Evolutionary conservation across 169 alveolate genomes (phyloP).

Genomic region (Theileria equi): DNA sequence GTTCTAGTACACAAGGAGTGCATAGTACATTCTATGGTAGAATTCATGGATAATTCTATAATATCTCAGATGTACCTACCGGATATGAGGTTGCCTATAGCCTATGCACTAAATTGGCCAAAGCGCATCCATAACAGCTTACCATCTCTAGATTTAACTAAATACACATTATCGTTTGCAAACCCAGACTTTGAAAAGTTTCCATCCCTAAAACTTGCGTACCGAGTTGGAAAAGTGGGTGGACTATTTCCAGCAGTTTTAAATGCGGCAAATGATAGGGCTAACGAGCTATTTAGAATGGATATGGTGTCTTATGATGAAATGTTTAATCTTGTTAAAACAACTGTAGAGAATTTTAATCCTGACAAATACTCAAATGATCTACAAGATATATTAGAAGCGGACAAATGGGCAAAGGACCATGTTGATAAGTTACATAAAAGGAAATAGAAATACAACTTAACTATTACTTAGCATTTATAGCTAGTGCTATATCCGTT

Average conservation of each 20-base stretch:
- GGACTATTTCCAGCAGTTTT: conserved; percentile 80
- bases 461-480: conserved; percentile 9
- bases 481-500: conserved; percentile 33
- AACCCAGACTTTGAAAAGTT: conserved; percentile 70
- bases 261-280: conserved; percentile 82
- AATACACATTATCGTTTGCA: conserved; percentile 61
- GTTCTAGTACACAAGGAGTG: conserved; percentile 80
- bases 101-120: conserved; percentile 74
- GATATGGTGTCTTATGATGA: conserved; percentile 49
- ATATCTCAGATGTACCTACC: conserved; percentile 80
- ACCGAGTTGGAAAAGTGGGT: conserved; percentile 77
- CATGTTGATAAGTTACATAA: neutral
- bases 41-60: conserved; percentile 77
- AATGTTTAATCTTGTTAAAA: conserved; percentile 21
- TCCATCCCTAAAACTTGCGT: conserved; percentile 79
- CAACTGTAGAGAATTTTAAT: conserved; percentile 22
- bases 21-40: conserved; percentile 80
- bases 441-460: neutral
- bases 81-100: conserved; percentile 80
- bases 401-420: conserved; percentile 18
- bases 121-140: conserved; percentile 19
- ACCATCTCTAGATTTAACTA: conserved; percentile 50
- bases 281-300: conserved; percentile 70
- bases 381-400: conserved; percentile 17
- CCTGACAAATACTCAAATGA: neutral